Percentiles rank a stretch among this genome's conserved stretches.
Conservation (phyloP, 2,329 filamentous ascomycete species). For the Elsinoe perseae region DNA sequence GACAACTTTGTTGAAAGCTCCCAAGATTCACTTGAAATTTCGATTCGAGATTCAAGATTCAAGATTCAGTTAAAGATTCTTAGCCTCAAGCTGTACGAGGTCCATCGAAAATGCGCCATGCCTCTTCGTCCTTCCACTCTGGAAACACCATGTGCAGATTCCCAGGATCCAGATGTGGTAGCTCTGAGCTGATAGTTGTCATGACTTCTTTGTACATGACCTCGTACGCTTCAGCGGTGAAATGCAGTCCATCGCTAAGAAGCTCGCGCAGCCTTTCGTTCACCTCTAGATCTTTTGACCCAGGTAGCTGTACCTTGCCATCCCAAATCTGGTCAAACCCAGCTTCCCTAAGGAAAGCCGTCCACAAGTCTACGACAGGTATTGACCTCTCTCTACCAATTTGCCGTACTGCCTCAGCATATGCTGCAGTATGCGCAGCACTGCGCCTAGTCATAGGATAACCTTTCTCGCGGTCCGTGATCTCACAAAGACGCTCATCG, state of each 20-base stretch:
- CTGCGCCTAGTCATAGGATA: slow-evolving; percentile 41
- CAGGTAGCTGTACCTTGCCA: slow-evolving; percentile 38
- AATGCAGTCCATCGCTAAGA: slow-evolving; percentile 54
- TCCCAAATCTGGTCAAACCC: slow-evolving; percentile 42
- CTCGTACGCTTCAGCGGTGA: slow-evolving; percentile 49
- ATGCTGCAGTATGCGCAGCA: slow-evolving; percentile 55
- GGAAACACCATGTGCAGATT: slow-evolving; percentile 48
- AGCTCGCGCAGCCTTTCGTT: slow-evolving; percentile 49
- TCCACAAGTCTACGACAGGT: slow-evolving; percentile 71
- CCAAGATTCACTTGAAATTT: background rate
- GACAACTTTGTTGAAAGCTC: background rate
- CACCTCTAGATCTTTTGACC: slow-evolving; percentile 51
- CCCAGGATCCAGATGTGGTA: slow-evolving; percentile 50
- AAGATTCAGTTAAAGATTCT: background rate
- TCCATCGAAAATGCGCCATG: slow-evolving; percentile 20
- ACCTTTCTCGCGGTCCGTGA: slow-evolving; percentile 34
- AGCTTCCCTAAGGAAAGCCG: slow-evolving; percentile 61
- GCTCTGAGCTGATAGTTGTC: slow-evolving; percentile 42
- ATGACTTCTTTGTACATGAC: slow-evolving; percentile 49
- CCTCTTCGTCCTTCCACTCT: slow-evolving; percentile 39
- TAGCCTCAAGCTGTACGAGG: background rate
- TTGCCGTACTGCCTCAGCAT: slow-evolving; percentile 56
- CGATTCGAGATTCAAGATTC: background rate
- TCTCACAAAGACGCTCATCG: slow-evolving; percentile 62
- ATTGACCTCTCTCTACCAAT: slow-evolving; percentile 50